A percentile compares a stretch with the other conserved stretches of the same genome.
Conservation (phyloP, 2,329 filamentous ascomycete species). For the Xylaria sp. region DNA sequence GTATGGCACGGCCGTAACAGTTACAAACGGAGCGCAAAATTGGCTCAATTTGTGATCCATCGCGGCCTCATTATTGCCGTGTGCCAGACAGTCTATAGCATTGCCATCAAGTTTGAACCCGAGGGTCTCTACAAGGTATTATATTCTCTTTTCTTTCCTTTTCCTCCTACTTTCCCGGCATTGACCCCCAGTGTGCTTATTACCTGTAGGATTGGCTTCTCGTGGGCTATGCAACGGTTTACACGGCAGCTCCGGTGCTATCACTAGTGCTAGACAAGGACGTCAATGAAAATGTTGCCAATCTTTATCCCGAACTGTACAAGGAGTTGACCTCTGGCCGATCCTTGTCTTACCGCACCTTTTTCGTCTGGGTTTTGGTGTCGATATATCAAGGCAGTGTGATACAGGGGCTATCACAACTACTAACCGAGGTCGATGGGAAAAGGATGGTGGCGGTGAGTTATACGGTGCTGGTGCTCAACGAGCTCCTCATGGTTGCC, state of each 20-base stretch:
- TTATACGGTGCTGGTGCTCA: constrained; percentile 91
- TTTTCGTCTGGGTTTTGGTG: constrained; percentile 96
- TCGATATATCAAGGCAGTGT: constrained; percentile 95
- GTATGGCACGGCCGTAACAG: constrained; percentile 98
- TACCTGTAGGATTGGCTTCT: constrained; percentile 82
- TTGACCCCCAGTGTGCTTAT: constrained; percentile 40
- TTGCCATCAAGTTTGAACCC: constrained; percentile 90
- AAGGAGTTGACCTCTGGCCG: constrained; percentile 93
- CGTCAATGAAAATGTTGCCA: constrained; percentile 92
- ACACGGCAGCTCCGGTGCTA: constrained; percentile 93
- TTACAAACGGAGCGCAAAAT: constrained; percentile 94
- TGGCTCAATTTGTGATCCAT: constrained; percentile 98
- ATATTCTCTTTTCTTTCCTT: neutral
- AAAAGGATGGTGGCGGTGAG: constrained; percentile 86
- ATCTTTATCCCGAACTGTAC: constrained; percentile 96
- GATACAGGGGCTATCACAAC: constrained; percentile 92
- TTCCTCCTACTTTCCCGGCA: neutral
- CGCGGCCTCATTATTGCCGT: constrained; percentile 94
- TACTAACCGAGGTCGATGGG: constrained; percentile 82
- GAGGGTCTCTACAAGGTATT: constrained; percentile 85
- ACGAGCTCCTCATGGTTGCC: constrained; percentile 97
- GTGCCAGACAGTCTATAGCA: constrained; percentile 97
- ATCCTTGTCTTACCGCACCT: constrained; percentile 89
- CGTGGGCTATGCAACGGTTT: constrained; percentile 95
- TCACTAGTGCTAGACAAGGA: constrained; percentile 94